These are phyloP conservation scores for Nigrospora oryzae DNA, from an alignment of 2,329 filamentous ascomycete species.

Conservation along the genomic window DNA sequence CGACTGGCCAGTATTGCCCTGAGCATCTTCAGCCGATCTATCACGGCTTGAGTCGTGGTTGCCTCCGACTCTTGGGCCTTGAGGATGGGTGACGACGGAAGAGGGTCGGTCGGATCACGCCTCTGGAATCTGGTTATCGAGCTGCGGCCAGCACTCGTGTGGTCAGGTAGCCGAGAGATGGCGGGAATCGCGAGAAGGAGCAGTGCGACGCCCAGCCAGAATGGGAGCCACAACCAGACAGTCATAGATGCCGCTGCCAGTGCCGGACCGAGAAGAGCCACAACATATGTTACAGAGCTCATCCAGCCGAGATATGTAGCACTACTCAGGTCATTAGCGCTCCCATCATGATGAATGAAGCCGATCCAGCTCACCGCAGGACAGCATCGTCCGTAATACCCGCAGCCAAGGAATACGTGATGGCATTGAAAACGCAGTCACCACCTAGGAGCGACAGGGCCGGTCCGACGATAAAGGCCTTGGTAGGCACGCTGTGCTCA, in stretches of 20 bases:
- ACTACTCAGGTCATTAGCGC: constrained; percentile 13
- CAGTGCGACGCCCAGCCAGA: constrained; percentile 29
- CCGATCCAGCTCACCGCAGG: constrained; percentile 15
- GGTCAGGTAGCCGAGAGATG: constrained; percentile 19
- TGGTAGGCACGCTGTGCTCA: constrained; percentile 24
- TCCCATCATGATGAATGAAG: background rate
- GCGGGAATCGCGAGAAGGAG: constrained; percentile 23
- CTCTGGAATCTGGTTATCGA: no score
- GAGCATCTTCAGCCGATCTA: constrained; percentile 19
- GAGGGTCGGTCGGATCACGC: constrained; percentile 2
- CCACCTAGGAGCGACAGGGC: constrained; percentile 36
- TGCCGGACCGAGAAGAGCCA: constrained; percentile 35
- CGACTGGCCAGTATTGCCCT: constrained; percentile 24
- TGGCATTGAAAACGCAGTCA: constrained; percentile 42
- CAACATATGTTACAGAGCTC: constrained; percentile 37
- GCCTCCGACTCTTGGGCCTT: constrained; percentile 21
- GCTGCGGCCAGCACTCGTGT: background rate
- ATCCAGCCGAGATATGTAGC: constrained; percentile 43
- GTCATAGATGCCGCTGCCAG: constrained; percentile 37
- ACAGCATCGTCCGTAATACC: constrained; percentile 33
- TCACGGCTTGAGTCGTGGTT: constrained; percentile 12
- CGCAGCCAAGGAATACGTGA: constrained; percentile 36
- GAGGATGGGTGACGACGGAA: constrained; percentile 28
- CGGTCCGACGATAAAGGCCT: constrained; percentile 30
- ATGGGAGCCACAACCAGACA: constrained; percentile 31